Base-by-base conservation (phyloP, 495 filamentous ascomycete species). In the Xylaria venustula region DNA sequence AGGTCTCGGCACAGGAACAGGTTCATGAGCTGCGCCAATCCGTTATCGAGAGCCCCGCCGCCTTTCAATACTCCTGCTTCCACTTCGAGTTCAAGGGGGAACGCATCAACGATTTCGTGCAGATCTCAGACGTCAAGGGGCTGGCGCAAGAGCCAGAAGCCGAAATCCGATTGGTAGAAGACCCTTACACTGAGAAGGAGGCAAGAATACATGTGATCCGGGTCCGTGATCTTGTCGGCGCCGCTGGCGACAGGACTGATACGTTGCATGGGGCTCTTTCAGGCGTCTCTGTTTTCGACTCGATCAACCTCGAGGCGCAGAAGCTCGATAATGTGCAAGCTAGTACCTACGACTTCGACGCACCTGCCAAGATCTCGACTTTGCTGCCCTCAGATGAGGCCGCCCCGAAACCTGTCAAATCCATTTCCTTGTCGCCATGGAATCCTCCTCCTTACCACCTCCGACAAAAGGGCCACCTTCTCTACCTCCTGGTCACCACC, bases 101-200 rank as follows among this genome's bases (percentile, higher is more conserved):
- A 67, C 87, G 89, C 44, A 88, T 98, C 80, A 97, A 97, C 72
- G 95, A 99, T 77, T 98, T 93, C 64, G 79, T 93, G 57, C 91
- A 96, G 76, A 80, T 99, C 45, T 94, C 93, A 25, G 95, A 98
- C 72, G 89, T 97, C 20, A 80, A 86, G n/a, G 92, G 81, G 44
- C 81, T 98, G 30, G 83, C n/a, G n/a, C n/a, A n/a, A n/a, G n/a
- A 81, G 37, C 76, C 86, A 8, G 87, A 88, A 55, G 87, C 92
- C 11, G 87, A 90, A 71, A 79, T 98, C 40, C 83, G 81, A 34
- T 77, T 99, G 60, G 86, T 97, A 42, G 91, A 97, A 75, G 95
- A 99, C 69, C 90, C 95, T 17, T 99, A 99, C 73, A 99, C 91
- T 23, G 95, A 98, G 78, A 98, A 96, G 80, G 94, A 98, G 75